Evolutionary conservation across 2,329 filamentous ascomycete species (phyloP), one percentile per base, ranked within the genome.

Genomic region (Hirsutella minnesotensis): DNA sequence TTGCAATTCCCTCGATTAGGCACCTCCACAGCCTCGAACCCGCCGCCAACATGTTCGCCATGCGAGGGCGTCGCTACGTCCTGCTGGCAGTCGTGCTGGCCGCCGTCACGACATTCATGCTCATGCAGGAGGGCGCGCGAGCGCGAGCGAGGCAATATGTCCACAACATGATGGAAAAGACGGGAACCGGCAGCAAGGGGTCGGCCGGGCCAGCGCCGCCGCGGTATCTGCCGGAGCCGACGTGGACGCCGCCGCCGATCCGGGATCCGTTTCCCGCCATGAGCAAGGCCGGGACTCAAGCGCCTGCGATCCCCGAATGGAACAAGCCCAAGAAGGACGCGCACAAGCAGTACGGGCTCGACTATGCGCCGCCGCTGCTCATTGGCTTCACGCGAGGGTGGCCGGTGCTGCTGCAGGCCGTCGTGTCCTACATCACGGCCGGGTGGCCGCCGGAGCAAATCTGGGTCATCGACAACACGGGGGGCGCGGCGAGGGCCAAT

Each of bases 351-450:
- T 64, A 66, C 42, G 59, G 58, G 42, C 51, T 68, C 38, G 53
- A 59, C 4, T 47, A 57, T 30, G 51, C 59, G 5, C 69, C 75
- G 3, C 73, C 75, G 2, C 63, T 79, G 9, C 61, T 78, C 39
- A 75, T 79, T 46, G 71, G 73, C n/a, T 79, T 79, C 58, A 76
- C 74, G 0, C 63, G 73, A 29, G 68, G 69, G 43, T 76, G 69
- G 67, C 66, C 68, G 2, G 59, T 78, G 44, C 62, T 79, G 1
- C 64, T 74, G 13, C 75, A 79, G 56, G 62, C 67, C 3, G 68
- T 79, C 1, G 65, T 75, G 9, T 69, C 65, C 10, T 79, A 79
- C 54, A 69, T 79, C 47, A 70, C 73, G 1, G 70, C 72, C 3
- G 75, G 75, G 39, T 79, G 75, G 74, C 75, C 74, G 2, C 56